Percentiles rank a stretch among this genome's conserved stretches.
Conservation (phyloP, 1,139 yeast species). For the Komagataea norvegica region DNA sequence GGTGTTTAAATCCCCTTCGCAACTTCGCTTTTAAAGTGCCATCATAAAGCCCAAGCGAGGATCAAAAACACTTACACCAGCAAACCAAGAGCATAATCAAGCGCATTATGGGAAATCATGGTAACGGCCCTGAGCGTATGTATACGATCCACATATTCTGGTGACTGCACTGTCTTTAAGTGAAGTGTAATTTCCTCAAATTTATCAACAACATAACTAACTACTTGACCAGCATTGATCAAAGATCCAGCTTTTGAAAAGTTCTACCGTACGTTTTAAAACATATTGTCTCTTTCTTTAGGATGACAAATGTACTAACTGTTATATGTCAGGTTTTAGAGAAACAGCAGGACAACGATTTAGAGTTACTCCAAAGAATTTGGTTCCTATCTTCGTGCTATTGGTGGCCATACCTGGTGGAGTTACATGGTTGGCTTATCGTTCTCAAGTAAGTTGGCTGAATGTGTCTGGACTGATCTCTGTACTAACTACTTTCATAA, state of each 20-base stretch:
- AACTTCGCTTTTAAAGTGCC: no score
- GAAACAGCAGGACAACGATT: conserved; percentile 21
- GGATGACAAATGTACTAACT: conserved; percentile 2
- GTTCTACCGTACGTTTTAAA: conserved; percentile 22
- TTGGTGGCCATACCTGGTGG: conserved; percentile 21
- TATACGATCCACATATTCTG: neutral
- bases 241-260: conserved; percentile 24
- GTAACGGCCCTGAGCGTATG: conserved; percentile 20
- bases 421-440: conserved; percentile 20
- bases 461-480: neutral
- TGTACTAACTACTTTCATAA: neutral
- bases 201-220: no score
- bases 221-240: conserved; percentile 16
- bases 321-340: conserved; percentile 18
- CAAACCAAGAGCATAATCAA: no score
- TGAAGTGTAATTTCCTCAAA: no score
- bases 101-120: conserved; percentile 12
- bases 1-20: no score
- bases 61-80: no score
- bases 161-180: no score
- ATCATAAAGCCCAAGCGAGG: no score
- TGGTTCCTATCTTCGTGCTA: conserved; percentile 16
- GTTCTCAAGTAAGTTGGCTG: conserved; percentile 12
- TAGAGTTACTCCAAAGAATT: conserved; percentile 20
- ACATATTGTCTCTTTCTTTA: neutral